Evolutionary conservation across 2,329 filamentous ascomycete genomes (phyloP), one percentile per base, ranked within the genome.

Genomic region (Clonostachys sp.): DNA sequence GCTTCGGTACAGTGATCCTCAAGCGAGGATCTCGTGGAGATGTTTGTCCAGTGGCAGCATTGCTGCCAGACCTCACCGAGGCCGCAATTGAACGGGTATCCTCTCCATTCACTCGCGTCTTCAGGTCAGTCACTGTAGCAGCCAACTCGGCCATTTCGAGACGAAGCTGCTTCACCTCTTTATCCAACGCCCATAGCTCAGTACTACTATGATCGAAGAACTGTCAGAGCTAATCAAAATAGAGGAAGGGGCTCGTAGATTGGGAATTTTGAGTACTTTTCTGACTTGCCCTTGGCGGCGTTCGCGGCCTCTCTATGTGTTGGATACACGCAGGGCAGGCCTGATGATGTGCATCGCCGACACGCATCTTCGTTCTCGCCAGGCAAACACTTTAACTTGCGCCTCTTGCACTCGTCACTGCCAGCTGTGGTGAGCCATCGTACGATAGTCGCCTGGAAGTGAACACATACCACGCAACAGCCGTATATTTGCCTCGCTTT

Each of bases 321-420:
- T 10, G 24, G 24, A 30, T 30, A 30, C 24, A 30, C 24, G 24
- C 24, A 30, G 9, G 24, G 24, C 24, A 30, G 24, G 24, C 24
- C 24, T 30, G 24, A 30, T 30, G 24, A 30, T 30, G 57, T 51
- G 30, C 65, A 68, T 42, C 64, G 50, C 49, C 64, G 57, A 40
- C 65, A 68, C 17, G 46, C 51, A 1, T 48, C 49, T 24, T 61
- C 53, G 5, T 48, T 42, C 8, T 55, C 53, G 0, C 50, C 49
- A 2, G 59, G 59, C 36, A 65, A 55, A 51, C 68, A 71, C 48
- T 71, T 71, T 46, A 71, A 63, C 48, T 71, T 71, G 30, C 65
- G 53, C 38, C 64, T 66, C 48, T 70, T 70, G 51, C 68, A 71
- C 18, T 70, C 65, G 44, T 70, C 61, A 30, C 64, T 34, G n/a